Conservation (phyloP, 345 rosid species). For the Hirschfeldia incana region DNA sequence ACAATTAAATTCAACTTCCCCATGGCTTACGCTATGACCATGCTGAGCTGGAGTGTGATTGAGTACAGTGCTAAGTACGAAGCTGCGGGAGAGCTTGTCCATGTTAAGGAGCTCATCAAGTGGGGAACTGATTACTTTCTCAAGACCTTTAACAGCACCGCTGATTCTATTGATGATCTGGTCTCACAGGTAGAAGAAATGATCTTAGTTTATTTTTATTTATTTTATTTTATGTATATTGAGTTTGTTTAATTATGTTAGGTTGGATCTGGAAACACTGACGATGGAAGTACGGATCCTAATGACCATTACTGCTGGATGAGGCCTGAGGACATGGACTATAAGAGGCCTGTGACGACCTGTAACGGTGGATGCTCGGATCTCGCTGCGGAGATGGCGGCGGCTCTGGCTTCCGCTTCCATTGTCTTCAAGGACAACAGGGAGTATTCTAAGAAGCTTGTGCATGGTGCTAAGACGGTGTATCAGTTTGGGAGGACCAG, state of each 20-base stretch:
- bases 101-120: conserved; percentile 85
- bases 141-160: conserved; percentile 79
- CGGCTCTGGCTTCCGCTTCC: conserved; percentile 91
- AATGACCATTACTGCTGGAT: conserved; percentile 98
- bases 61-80: conserved; percentile 92
- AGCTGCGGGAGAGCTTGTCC: conserved; percentile 89
- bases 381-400: conserved; percentile 98
- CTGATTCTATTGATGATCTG: conserved; percentile 63
- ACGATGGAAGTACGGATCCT: conserved; percentile 63
- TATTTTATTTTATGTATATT: not conserved
- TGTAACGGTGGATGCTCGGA: conserved; percentile 76
- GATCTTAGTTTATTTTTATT: no score
- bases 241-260: conserved; percentile 19
- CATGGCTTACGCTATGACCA: conserved; percentile 83
- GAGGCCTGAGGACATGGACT: conserved; percentile 99
- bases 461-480: conserved; percentile 81
- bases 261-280: conserved; percentile 93
- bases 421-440: conserved; percentile 94
- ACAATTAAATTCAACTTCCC: conserved; percentile 95
- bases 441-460: conserved; percentile 89
- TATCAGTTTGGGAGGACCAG: conserved; percentile 68
- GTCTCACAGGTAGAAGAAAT: conserved; percentile 53
- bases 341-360: conserved; percentile 60
- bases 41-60: conserved; percentile 98
- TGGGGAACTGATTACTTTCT: conserved; percentile 96